Conservation (phyloP, 2,329 filamentous ascomycete genomes). For the Fusarium protoensiforme region DNA sequence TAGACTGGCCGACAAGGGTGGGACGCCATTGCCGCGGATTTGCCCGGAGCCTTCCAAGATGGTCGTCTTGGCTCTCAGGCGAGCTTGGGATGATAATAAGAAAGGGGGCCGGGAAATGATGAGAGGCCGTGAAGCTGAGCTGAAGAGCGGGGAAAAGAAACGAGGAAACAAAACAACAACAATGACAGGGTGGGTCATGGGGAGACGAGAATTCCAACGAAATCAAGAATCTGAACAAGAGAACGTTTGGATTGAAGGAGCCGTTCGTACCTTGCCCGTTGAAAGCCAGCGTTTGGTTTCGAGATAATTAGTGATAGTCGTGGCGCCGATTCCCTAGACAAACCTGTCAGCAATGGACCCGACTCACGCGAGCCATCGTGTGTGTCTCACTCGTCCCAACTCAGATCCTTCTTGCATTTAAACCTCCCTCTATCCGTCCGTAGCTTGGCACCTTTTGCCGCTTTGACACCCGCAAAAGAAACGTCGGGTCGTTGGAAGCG, state of each 20-base stretch:
- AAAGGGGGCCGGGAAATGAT: conserved; percentile 11
- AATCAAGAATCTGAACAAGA: neutral
- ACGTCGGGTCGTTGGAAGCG: conserved; percentile 5
- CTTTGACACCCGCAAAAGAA: conserved; percentile 23
- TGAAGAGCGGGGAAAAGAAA: conserved; percentile 10
- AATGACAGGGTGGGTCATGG: neutral
- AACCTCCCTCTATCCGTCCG: conserved; percentile 8
- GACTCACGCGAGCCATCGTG: conserved; percentile 26
- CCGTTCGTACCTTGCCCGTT: conserved; percentile 5
- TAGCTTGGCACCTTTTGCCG: conserved; percentile 18
- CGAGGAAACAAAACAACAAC: neutral
- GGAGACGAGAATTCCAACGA: neutral
- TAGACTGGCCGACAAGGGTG: conserved; percentile 16
- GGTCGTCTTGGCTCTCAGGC: conserved; percentile 9
- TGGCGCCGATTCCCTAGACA: conserved; percentile 14
- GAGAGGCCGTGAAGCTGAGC: conserved; percentile 14
- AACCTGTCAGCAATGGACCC: conserved; percentile 27
- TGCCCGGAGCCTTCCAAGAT: conserved; percentile 10
- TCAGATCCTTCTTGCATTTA: conserved; percentile 23
- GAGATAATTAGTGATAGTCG: conserved; percentile 7
- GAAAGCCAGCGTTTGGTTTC: neutral
- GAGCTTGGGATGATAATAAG: neutral
- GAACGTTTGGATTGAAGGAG: neutral
- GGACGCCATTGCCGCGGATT: conserved; percentile 33
- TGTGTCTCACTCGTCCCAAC: conserved; percentile 33